Base-by-base conservation (phyloP, 2,329 filamentous ascomycete genomes). In the Talaromyces atroroseus region DNA sequence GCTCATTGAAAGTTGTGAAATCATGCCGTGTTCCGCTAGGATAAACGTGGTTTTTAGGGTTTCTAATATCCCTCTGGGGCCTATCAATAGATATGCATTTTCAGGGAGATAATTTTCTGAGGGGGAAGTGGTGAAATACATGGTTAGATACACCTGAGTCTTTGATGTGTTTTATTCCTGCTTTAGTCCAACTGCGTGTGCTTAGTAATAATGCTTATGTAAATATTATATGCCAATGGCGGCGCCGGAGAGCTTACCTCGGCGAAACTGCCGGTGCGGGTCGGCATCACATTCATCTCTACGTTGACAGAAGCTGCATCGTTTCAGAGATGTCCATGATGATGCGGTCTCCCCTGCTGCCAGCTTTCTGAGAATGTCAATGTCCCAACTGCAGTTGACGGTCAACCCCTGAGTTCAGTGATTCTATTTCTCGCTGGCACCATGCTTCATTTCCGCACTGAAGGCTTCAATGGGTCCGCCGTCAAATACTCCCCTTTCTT, bases 401-500 rank as follows among this genome's bases (percentile, higher is more conserved):
- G 29, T 14, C 40, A 48, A 42, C 26, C 26, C 26, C 24, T 8
- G 24, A 26, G 34, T 18, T 34, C 29, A 34, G 29, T 34, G 2
- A 7, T 52, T 29, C n/a, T 40, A 21, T 21, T 42, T 14, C 40
- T 12, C 23, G 36, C 40, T 52, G 29, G 12, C 55, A 77, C 61
- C 54, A 96, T 97, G 91, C 86, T 97, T 65, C 91, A 96, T 76
- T 97, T 89, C 76, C 88, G 89, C 62, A 97, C 94, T 21, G 82
- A 90, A 70, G 94, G 94, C 67, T 97, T 85, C 81, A 96, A 97
- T 74, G 92, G 92, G 66, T 96, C 95, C 76, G 90, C 89, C 64
- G 91, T 96, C 74, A 96, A 96, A 76, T 99, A 97, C 80, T 97
- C 92, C 56, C 94, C 94, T 6, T 99, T 96, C 78, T 95, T 95